These are phyloP conservation scores for Mallotus nudiflorus DNA, from an alignment of 345 rosid species.

Conservation along the genomic window DNA sequence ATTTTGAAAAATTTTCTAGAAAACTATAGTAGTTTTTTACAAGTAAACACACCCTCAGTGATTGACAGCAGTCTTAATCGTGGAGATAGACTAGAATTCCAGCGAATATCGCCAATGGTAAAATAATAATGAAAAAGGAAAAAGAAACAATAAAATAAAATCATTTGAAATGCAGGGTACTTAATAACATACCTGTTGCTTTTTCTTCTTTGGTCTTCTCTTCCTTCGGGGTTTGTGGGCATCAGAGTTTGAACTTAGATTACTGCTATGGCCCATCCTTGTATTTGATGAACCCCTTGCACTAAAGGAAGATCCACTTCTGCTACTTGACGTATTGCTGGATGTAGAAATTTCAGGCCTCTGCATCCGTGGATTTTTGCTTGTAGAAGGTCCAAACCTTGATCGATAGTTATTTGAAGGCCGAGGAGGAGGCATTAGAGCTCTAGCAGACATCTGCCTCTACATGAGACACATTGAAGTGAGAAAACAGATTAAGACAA, in stretches of 20 bases:
- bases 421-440: slow-evolving; percentile 93
- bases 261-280: slow-evolving; percentile 77
- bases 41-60: too few relatives aligned
- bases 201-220: slow-evolving; percentile 95
- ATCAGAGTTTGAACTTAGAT: slow-evolving; percentile 91
- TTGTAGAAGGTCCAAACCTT: slow-evolving; percentile 68
- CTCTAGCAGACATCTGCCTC: slow-evolving; percentile 79
- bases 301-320: slow-evolving; percentile 53
- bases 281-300: slow-evolving; percentile 48
- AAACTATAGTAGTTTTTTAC: too few relatives aligned
- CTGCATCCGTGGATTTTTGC: slow-evolving; percentile 47
- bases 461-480: slow-evolving; percentile 24
- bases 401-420: slow-evolving; percentile 55
- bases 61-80: background rate
- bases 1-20: too few relatives aligned
- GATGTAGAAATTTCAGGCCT: slow-evolving; percentile 56
- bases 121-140: background rate
- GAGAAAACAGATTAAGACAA: slow-evolving; percentile 7
- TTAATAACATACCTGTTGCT: slow-evolving; percentile 21
- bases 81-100: background rate
- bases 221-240: slow-evolving; percentile 89
- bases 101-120: background rate
- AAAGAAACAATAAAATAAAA: too few relatives aligned
- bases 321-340: slow-evolving; percentile 50
- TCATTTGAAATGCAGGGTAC: background rate